Base-by-base conservation (phyloP, 495 filamentous ascomycete genomes). In the Neurospora sp. region DNA sequence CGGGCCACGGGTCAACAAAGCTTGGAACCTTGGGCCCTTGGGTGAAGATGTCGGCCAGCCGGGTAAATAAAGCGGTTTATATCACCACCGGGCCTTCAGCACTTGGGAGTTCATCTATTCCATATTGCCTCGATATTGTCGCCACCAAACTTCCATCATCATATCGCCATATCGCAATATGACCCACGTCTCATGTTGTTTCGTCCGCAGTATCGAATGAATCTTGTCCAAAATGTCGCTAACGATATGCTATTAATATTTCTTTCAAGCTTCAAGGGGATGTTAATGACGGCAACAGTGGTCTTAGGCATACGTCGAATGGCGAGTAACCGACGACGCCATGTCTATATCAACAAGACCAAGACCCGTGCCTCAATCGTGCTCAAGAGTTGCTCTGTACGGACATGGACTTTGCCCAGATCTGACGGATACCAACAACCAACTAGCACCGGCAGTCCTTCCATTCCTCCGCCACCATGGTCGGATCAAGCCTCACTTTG, bases 51-150 rank as follows among this genome's bases (percentile, higher is more conserved):
- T 14, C 27, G 53, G 27, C 53, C 53, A 18, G 53, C 78, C 79
- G 79, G 79, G 73, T 81, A 81, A 81, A 81, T 80, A 75, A 73
- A 69, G 73, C 74, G 76, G 78, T 68, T 71, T 75, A 76, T 80
- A 75, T 77, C 76, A 61, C 75, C 42, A 45, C 65, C 53, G 73
- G 71, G 75, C 71, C 77, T 70, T 71, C 68, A 22, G 38, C 77
- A 71, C 74, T 74, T 74, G 74, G 71, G 47, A 65, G 69, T 78
- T 81, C 79, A 81, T 81, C 75, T 81, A 81, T 78, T 76, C 71
- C 74, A 81, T 81, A 81, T 81, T 81, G 73, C 77, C 40, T 71
- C 71, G 71, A 80, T 70, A 81, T 80, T 81, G 75, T 76, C 75
- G 77, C 78, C 78, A 78, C 79, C 73, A 73, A 73, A 76, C 68